phyloP scores from a whole-genome alignment of 208 protist species.

The Acanthamoeba sp. region DNA sequence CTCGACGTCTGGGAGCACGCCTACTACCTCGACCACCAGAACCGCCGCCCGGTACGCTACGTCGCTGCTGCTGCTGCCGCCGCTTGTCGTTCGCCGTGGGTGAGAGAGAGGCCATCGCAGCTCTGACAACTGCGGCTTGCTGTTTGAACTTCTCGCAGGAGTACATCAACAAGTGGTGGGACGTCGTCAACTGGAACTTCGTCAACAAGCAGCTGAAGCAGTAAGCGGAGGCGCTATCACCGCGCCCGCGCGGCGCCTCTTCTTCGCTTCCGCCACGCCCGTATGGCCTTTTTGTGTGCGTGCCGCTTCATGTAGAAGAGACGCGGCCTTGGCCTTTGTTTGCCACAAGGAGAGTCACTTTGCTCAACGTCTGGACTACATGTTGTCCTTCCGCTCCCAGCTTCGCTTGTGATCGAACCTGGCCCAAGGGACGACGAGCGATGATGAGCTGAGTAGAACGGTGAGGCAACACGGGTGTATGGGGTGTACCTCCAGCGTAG shows the following conservation, averaged over 20 bases:
- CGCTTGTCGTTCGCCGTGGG: too few species aligned
- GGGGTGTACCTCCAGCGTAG: background rate
- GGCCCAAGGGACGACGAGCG: too few species aligned
- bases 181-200: constrained; percentile 80
- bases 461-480: too few species aligned
- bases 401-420: constrained; percentile 7
- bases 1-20: constrained; percentile 81
- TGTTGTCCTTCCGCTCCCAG: constrained; percentile 46
- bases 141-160: constrained; percentile 64
- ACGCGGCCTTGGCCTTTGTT: background rate
- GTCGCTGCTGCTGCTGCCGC: background rate
- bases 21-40: constrained; percentile 83
- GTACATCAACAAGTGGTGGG: constrained; percentile 79
- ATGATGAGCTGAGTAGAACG: too few species aligned
- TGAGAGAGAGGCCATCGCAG: too few species aligned
- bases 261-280: too few species aligned
- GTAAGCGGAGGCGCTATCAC: background rate
- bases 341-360: too few species aligned
- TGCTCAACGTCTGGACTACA: background rate
- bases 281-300: too few species aligned
- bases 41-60: constrained; percentile 76
- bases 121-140: too few species aligned
- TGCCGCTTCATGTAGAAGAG: too few species aligned
- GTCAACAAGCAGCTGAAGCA: constrained; percentile 71
- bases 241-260: too few species aligned